A percentile compares a stretch with the other conserved stretches of the same genome.
These are phyloP conservation scores for Primulina eburnea DNA, from an alignment of 257 asterid genomes.

Conservation along the genomic window DNA sequence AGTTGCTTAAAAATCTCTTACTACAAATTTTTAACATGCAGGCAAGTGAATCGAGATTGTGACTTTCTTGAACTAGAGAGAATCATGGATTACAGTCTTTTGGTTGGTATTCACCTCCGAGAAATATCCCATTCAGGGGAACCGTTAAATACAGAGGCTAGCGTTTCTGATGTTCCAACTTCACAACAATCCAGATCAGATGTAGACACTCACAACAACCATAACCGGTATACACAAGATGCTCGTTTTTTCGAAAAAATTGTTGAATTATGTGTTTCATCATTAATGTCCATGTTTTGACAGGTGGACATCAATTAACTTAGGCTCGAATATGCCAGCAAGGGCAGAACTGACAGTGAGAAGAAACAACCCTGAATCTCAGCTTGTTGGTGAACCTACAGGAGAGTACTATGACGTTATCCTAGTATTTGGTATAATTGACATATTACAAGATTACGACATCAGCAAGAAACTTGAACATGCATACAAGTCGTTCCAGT, in stretches of 20 bases:
- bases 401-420: conserved; percentile 35
- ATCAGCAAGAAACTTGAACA: conserved; percentile 46
- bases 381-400: conserved; percentile 34
- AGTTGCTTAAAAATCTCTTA: neutral
- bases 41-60: conserved; percentile 87
- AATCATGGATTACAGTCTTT: conserved; percentile 92
- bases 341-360: conserved; percentile 35
- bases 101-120: conserved; percentile 80
- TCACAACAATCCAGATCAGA: conserved; percentile 2
- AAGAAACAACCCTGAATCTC: conserved; percentile 27
- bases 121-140: conserved; percentile 61
- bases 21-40: conserved; percentile 30
- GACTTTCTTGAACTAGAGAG: conserved; percentile 95
- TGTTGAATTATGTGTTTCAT: neutral
- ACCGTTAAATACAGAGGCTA: conserved; percentile 40
- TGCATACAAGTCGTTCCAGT: conserved; percentile 42
- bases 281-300: neutral
- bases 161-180: conserved; percentile 24
- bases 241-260: neutral
- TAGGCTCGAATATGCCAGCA: conserved; percentile 33
- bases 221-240: neutral
- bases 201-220: neutral
- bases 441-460: conserved; percentile 39
- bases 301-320: conserved; percentile 9
- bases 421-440: conserved; percentile 36